Evolutionary conservation across 164 flowering plant genomes (phyloP), one percentile per base, ranked within the genome.

Genomic region (Piper betle): DNA sequence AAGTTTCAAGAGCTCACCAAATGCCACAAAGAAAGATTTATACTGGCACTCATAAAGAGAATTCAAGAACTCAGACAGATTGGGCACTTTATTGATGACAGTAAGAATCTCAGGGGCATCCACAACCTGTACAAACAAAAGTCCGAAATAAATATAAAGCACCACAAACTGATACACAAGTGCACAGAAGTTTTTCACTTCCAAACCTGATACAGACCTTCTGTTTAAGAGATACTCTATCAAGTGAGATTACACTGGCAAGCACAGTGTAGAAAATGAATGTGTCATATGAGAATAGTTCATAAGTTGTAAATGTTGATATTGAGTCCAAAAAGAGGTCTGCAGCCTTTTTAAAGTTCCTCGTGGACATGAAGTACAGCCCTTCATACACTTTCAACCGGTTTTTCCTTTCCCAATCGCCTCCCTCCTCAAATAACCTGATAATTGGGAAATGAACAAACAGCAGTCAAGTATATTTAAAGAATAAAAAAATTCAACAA

Each of bases 371-470:
- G 88, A 86, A 93, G 71, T 74, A 90, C 67, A 90, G 74, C 63
- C 99, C 97, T 69, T 93, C 99, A 63, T 93, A 93, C 64, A 93
- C 99, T 77, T 93, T 90, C 78, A 93, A 72, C 0, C 97, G 82
- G 69, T 93, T 93, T 78, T 93, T 93, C 79, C 97, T 88, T 69
- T 93, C 97, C 99, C 97, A 93, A 69, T 93, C 99, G 75, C 99
- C 99, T 52, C 97, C 99, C 75, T 93, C 97, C 70, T 93, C 99
- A 75, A 93, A 93, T 78, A 93, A 80, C 64, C 99, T 93, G 83
- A 12, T 15, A 46, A 46, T 46, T 46, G 50, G 15, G 15, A 10
- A 6, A 15, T 46, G 50, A 46, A 46, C 50, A 6, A 46, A 2
- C 15, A 46, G 10, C 15, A 10, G 3, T 46, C 15, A 10, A 6